A percentile compares a stretch with the other conserved stretches of the same genome.
phyloP scores from a whole-genome alignment of 805 yeast genomes.

The Metschnikowia peoriensis region DNA sequence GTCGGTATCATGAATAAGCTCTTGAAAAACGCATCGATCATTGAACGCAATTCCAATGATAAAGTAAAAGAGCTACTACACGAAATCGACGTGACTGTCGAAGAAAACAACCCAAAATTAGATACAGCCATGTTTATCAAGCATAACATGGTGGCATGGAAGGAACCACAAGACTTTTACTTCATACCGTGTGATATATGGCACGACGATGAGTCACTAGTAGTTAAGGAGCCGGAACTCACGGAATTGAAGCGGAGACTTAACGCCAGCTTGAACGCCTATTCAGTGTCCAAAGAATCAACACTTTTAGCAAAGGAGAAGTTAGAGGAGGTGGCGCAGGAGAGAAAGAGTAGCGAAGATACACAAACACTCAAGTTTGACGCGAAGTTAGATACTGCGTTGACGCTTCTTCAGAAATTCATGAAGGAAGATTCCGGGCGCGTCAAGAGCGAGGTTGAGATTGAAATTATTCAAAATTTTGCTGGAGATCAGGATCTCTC shows the following conservation, averaged over 20 bases:
- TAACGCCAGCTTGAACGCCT: conserved; percentile 37
- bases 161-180: conserved; percentile 80
- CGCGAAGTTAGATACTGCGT: conserved; percentile 50
- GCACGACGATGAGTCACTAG: conserved; percentile 90
- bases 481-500: conserved; percentile 74
- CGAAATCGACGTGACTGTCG: conserved; percentile 53
- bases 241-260: conserved; percentile 53
- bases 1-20: conserved; percentile 69
- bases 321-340: conserved; percentile 42
- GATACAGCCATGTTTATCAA: conserved; percentile 91
- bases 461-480: conserved; percentile 84
- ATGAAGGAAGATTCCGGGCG: conserved; percentile 71
- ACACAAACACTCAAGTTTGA: conserved; percentile 52
- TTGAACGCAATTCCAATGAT: conserved; percentile 53
- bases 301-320: conserved; percentile 51
- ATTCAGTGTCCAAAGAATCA: conserved; percentile 38
- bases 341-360: conserved; percentile 32
- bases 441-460: conserved; percentile 77
- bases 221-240: conserved; percentile 56
- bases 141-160: conserved; percentile 76
- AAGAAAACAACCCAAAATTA: conserved; percentile 66
- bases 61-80: conserved; percentile 50
- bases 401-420: conserved; percentile 57
- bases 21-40: conserved; percentile 55
- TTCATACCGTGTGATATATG: conserved; percentile 89